Base-by-base conservation (phyloP, 1,284 basidiomycete species). In the Irpex sp. region DNA sequence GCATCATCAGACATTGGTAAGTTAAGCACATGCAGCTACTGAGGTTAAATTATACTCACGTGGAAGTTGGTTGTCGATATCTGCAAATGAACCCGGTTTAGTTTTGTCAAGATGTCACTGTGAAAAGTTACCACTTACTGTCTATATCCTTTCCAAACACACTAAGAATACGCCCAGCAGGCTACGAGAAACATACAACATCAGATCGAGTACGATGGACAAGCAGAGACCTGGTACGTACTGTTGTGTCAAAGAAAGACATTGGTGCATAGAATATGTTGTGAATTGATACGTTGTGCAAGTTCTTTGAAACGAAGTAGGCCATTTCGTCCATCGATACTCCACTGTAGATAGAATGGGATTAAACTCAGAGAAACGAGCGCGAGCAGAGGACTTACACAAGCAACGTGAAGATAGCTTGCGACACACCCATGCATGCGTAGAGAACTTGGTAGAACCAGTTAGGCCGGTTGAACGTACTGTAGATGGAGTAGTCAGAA, bases 401-500 rank as follows among this genome's bases (percentile, higher is more conserved):
- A 2, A 78, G 68, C 72, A 93, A 89, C 0, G 87, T 89, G 71
- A 87, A 87, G 9, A 87, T 38, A 0, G 92, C 84, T 69, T 87
- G 84, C 0, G 75, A 76, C 11, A 87, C 66, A 52, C 85, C 91
- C 1, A 94, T 76, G 56, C 79, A 79, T 2, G 87, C 90, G 70
- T 94, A 94, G 21, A 93, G 74, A 8, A 81, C 84, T 74, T 92
- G 88, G 74, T 93, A 93, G 69, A 89, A 85, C 2, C 82, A 82
- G 68, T 81, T 82, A 0, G 82, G 73, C 8, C 74, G 73, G 59
- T 82, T 56, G 69, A 82, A 87, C 0, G 77, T 73, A 67, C 85
- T 87, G 40, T 47, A 3, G 40, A 63, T 15, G 44, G 11, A 49
- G 64, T 9, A 66, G 64, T 56, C 31, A 63, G 21, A 17, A 52